Base-by-base conservation (phyloP, 2,329 filamentous ascomycete genomes). In the Camptophora hylomeconis region DNA sequence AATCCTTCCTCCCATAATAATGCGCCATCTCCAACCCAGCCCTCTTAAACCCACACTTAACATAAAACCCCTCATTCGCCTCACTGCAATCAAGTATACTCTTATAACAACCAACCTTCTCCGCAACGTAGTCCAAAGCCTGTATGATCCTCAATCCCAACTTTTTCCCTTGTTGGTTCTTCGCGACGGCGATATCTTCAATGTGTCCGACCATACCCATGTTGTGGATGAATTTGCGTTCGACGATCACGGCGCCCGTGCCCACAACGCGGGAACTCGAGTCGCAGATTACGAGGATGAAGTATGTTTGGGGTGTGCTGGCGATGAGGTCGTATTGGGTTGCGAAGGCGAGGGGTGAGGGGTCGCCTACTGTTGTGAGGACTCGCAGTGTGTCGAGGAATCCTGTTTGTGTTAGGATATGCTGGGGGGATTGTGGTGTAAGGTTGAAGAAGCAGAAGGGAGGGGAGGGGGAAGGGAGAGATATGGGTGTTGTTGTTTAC, bases 91-190 rank as follows among this genome's bases (percentile, higher is more conserved):
- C 87, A 41, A 95, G 70, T 45, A 98, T 95, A 41, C 75, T 84
- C 77, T 83, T 95, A 60, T 95, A 95, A 60, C 87, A 95, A 31
- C 87, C 89, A 33, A 89, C 76, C 52, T 83, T 72, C 52, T 82
- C 74, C 31, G 86, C 84, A 36, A 95, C 75, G 51, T 69, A 79
- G 57, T 95, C 86, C 50, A 98, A 68, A 5, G 87, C 84, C 60
- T 95, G 82, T 47, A 95, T 95, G 43, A 95, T 78, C 43, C 83
- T 72, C 49, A 94, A 62, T 4, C 89, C 89, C 23, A 95, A 67
- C 61, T 93, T 94, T 72, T 95, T 94, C 45, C 89, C 89, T 58
- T 95, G 89, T 60, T 95, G 84, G 47, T 92, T 81, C 59, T 86
- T 84, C 41, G 81, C 75, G 20, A 98, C 86, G 11, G 87, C 86